Evolutionary conservation across 805 yeast genomes (phyloP), one percentile per base, ranked within the genome.

Genomic region (Metschnikowia peoriensis): DNA sequence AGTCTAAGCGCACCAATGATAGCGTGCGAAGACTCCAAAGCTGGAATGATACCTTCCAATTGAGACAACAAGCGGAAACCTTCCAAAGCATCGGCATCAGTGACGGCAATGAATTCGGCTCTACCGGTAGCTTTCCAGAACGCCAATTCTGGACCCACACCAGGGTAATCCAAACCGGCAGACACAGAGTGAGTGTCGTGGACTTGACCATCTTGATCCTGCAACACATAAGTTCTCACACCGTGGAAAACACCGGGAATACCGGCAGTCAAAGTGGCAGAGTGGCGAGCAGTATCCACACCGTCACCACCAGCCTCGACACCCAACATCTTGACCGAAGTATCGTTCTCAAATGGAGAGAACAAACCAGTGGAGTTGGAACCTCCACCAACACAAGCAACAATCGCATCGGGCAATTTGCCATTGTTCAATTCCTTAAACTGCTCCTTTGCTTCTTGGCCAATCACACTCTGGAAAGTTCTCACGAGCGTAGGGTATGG

Each of bases 261-360:
- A 66, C 99, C 99, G 37, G 81, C 96, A n/a, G 96, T 84, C 63
- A 94, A 79, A 14, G 98, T 92, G 28, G 99, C 99, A 45, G 97
- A 89, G 70, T 94, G 98, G 63, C 81, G 78, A n/a, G 78, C 82
- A 28, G 97, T 86, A 65, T 89, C 90, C 47, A 93, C 60, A 67
- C 99, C 99, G 61, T 89, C 96, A 71, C 99, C 99, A 69, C 97
- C 99, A 47, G 99, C 99, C 76, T 94, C 99, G 55, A 92, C 90
- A 69, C 99, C 99, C 32, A 92, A 73, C 67, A 94, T 76, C 66
- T 82, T 83, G 43, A 94, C 99, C 8, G 81, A 75, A 14, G 67
- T 59, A 67, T 91, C 97, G 15, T 89, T 76, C 67, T 90, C 96
- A 67, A 94, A 94, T 50, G 98, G 97, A 22, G 90, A 85, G 72